Conservation (phyloP, 1,139 yeast genomes). For the Candida sp. region DNA sequence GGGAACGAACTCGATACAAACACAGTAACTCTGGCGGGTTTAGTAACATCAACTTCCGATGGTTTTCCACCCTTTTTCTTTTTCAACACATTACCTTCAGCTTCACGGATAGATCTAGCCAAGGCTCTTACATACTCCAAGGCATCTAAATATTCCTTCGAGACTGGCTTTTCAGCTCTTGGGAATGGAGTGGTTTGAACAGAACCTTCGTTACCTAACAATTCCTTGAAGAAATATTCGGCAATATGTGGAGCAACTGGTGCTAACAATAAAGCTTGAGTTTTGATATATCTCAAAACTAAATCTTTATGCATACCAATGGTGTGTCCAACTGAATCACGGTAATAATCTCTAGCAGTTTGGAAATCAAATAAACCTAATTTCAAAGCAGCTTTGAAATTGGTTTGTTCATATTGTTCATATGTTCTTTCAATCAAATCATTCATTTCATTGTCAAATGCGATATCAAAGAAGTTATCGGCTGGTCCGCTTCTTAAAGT, state of each 20-base stretch:
- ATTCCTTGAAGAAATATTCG: slow-evolving; percentile 84
- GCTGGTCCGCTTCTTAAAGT: slow-evolving; percentile 68
- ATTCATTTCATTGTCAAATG: slow-evolving; percentile 95
- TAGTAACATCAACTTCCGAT: slow-evolving; percentile 65
- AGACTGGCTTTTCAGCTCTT: slow-evolving; percentile 60
- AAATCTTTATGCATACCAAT: slow-evolving; percentile 82
- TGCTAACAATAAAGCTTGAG: slow-evolving; percentile 78
- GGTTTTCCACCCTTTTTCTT: slow-evolving; percentile 86
- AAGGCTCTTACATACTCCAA: slow-evolving; percentile 75
- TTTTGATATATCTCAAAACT: slow-evolving; percentile 76
- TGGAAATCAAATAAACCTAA: slow-evolving; percentile 92
- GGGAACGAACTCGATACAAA: slow-evolving; percentile 85
- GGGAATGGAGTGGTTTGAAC: slow-evolving; percentile 84
- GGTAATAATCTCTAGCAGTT: slow-evolving; percentile 92
- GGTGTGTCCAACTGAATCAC: slow-evolving; percentile 66
- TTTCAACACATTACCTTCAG: slow-evolving; percentile 84
- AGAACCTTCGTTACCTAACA: slow-evolving; percentile 57
- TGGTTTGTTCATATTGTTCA: slow-evolving; percentile 65
- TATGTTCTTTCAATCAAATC: slow-evolving; percentile 69
- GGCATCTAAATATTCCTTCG: slow-evolving; percentile 59
- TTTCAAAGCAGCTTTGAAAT: slow-evolving; percentile 88
- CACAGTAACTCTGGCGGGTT: slow-evolving; percentile 71
- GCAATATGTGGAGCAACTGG: slow-evolving; percentile 98
- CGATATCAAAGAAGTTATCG: slow-evolving; percentile 71
- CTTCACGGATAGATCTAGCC: slow-evolving; percentile 84